phyloP scores from a whole-genome alignment of 805 yeast species.

The Starmerella lactis-condensi region DNA sequence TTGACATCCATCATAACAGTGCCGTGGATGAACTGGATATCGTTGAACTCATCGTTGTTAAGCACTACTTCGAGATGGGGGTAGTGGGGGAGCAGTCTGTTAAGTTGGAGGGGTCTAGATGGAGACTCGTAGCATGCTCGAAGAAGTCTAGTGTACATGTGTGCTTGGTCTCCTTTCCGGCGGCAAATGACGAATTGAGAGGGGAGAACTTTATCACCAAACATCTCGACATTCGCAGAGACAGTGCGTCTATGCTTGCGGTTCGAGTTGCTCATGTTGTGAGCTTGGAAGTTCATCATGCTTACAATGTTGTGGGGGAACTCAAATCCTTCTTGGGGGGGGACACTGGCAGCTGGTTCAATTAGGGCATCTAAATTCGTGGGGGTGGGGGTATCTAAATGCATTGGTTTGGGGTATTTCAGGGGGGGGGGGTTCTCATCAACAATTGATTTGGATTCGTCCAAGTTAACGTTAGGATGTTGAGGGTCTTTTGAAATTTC shows the following conservation, averaged over 20 bases:
- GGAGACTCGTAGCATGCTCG: conserved; percentile 24
- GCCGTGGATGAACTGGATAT: conserved; percentile 20
- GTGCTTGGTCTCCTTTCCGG: conserved; percentile 2
- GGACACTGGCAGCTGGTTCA: conserved; percentile 11
- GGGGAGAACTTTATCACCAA: conserved; percentile 17
- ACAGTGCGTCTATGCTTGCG: conserved; percentile 16
- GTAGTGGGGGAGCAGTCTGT: conserved; percentile 17
- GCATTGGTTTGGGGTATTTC: conserved; percentile 12
- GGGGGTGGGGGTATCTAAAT: conserved; percentile 3
- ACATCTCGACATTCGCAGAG: conserved; percentile 15
- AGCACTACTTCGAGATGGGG: conserved; percentile 15
- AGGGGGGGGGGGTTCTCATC: too few relatives aligned
- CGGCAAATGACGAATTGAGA: conserved; percentile 16
- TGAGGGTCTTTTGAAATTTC: too few relatives aligned
- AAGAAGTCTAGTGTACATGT: conserved; percentile 19
- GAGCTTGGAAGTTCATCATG: neutral
- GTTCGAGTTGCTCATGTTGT: neutral
- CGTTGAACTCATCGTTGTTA: conserved; percentile 9
- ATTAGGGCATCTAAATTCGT: conserved; percentile 5
- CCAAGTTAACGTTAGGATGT: too few relatives aligned
- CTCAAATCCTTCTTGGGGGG: conserved; percentile 8
- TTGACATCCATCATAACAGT: conserved; percentile 17
- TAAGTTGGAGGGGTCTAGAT: conserved; percentile 16
- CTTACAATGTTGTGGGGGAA: neutral
- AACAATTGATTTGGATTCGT: too few relatives aligned